Conservation (phyloP, 148 eudicot species). For the Oxyria digyna region DNA sequence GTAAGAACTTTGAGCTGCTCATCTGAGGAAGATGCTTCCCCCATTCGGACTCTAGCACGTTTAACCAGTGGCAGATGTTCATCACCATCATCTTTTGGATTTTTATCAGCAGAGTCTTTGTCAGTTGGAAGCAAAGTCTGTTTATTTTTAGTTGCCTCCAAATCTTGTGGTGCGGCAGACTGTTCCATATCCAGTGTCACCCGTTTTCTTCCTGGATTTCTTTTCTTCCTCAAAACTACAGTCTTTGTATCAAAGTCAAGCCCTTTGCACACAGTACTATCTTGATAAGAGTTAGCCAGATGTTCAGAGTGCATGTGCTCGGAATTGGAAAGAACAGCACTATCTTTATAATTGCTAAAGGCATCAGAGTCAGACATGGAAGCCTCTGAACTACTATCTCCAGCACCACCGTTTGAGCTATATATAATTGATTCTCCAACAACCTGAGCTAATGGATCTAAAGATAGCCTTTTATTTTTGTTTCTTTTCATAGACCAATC, state of each 20-base stretch:
- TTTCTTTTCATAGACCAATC: conserved; percentile 48
- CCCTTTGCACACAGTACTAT: conserved; percentile 37
- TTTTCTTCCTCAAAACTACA: conserved; percentile 55
- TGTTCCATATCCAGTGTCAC: conserved; percentile 27
- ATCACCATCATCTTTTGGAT: conserved; percentile 69
- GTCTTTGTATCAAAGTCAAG: conserved; percentile 48
- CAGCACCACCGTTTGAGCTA: conserved; percentile 44
- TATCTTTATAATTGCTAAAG: conserved; percentile 44
- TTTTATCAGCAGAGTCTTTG: conserved; percentile 14
- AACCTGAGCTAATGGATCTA: conserved; percentile 29
- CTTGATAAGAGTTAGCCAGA: conserved; percentile 27
- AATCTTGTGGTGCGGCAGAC: conserved; percentile 20
- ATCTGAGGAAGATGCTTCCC: conserved; percentile 30
- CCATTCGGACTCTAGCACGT: conserved; percentile 96
- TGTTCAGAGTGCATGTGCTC: conserved; percentile 32
- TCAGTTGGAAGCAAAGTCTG: conserved; percentile 18
- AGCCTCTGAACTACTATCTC: conserved; percentile 52
- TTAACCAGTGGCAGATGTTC: conserved; percentile 88
- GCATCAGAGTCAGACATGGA: conserved; percentile 51
- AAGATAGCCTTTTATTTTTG: conserved; percentile 48
- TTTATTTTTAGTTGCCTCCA: conserved; percentile 10
- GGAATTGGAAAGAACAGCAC: conserved; percentile 41
- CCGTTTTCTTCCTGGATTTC: conserved; percentile 73
- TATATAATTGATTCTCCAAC: conserved; percentile 34
- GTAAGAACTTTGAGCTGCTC: conserved; percentile 31